Percentiles rank a stretch among this genome's conserved stretches.
These are phyloP conservation scores for Dryas drummondii DNA, from an alignment of 306 rosid species.

Conservation along the genomic window DNA sequence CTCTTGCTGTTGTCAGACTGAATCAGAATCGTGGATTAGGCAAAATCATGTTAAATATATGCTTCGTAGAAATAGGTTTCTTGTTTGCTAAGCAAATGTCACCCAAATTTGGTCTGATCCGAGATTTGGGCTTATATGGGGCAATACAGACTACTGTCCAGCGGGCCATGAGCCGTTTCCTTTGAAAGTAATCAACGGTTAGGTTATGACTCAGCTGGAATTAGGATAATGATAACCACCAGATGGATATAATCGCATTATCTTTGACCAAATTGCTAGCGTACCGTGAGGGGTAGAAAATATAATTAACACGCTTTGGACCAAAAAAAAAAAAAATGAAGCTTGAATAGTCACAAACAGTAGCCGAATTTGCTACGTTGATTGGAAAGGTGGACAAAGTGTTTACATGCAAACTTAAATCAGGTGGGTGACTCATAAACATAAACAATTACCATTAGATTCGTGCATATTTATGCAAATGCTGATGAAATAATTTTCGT, in stretches of 20 bases:
- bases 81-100: too few species aligned
- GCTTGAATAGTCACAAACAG: slow-evolving; percentile 1
- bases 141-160: too few species aligned
- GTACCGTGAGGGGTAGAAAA: slow-evolving; percentile 6
- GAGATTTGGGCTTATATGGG: too few species aligned
- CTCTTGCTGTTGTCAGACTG: too few species aligned
- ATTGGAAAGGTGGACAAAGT: background rate
- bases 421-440: background rate
- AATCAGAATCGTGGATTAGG: too few species aligned
- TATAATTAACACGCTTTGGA: background rate
- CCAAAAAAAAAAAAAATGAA: too few species aligned
- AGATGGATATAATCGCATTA: background rate
- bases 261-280: slow-evolving; percentile 15
- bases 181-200: slow-evolving; percentile 10
- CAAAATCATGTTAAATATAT: too few species aligned
- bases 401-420: background rate
- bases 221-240: slow-evolving; percentile 11
- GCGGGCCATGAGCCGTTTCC: background rate
- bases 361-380: background rate
- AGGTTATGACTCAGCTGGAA: slow-evolving; percentile 11
- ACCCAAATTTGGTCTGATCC: too few species aligned
- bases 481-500: too few species aligned
- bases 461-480: too few species aligned
- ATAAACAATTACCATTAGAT: background rate
- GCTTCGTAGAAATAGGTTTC: background rate